Base-by-base conservation (phyloP, 164 flowering plant species). In the Cinnamomum chago region DNA sequence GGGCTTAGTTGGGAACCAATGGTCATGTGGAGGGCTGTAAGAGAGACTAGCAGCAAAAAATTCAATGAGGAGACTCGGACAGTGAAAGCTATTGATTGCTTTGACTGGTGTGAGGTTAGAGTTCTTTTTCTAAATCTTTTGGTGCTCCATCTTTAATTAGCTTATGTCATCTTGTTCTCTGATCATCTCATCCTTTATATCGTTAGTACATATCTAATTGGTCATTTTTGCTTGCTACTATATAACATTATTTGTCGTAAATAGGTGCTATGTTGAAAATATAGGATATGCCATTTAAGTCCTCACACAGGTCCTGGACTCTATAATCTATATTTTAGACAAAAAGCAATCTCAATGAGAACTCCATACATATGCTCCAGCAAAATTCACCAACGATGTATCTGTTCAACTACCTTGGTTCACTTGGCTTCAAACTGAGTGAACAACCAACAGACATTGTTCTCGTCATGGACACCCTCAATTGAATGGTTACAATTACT, bases 1-100 rank as follows among this genome's bases (percentile, higher is more conserved):
- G 92, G 92, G 66, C 88, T 93, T 65, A 89, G 95, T 80, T 93
- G 98, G 98, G 98, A 93, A 60, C 98, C 98, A 22, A 84, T 88
- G 91, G 96, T 93, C 72, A 91, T 93, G 95, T 86, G 90, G 87
- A 80, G 96, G 78, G 93, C 95, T 73, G 85, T 86, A 47, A 80
- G 80, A 75, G 84, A 79, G 72, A 75, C 71, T 33, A 84, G 83
- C 71, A 86, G 87, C 58, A 81, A 77, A 75, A 81, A 82, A 70
- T 68, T 81, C 66, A 79, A 83, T 66, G 84, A 84, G 73, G 88
- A 85, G 50, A 80, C 80, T 70, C 72, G 68, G n/a, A 77, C 76
- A 68, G 92, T 91, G 25, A 87, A 80, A 77, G 93, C 95, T 58
- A 85, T 90, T 73, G 91, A 93, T 86, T 91, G 93, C 88, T 85